Evolutionary conservation across 768 basidiomycete genomes (phyloP), one percentile per base, ranked within the genome.

Genomic region (Podaxis sp.): DNA sequence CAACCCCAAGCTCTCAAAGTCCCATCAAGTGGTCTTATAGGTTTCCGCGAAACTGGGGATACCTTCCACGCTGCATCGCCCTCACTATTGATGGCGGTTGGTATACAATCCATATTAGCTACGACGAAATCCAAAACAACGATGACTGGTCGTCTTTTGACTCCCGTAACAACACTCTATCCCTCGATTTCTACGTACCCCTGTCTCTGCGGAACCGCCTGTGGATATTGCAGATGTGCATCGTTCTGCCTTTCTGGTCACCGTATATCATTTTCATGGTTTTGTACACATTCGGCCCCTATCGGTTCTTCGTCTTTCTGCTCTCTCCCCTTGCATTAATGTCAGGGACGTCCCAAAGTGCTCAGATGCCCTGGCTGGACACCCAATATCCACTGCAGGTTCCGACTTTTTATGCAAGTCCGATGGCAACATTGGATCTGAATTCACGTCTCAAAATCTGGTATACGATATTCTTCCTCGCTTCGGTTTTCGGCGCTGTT

Each of bases 401-500:
- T 6, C 58, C 58, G 13, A 36, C 50, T 4, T 59, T 59, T 41
- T 59, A 24, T 20, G 30, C 58, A 7, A 49, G 58, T 26, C 50
- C 48, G 4, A 8, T 11, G 2, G 3, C 49, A 4, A 12, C 37
- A 36, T 26, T 59, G 38, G 36, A 51, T 30, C 12, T 22, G 3
- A 13, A 4, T 8, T 36, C 58, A 7, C 58, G 58, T 12, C 22
- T 37, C n/a, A 20, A 22, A 11, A 58, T 58, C n/a, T 51, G 58
- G 56, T 64, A 44, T 6, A 56, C 24, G 7, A 48, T 44, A 13
- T 62, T 51, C 37, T 44, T 49, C 28, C 51, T 59, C 20, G 54
- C 64, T 1, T 38, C 64, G 15, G 52, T 67, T 1, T 70, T 68
- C 48, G 69, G 69, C 1, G 63, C 66, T 1, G 63, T 70, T 3